Base-by-base conservation (phyloP, 441 rosid genomes). In the Aleurites moluccanus region DNA sequence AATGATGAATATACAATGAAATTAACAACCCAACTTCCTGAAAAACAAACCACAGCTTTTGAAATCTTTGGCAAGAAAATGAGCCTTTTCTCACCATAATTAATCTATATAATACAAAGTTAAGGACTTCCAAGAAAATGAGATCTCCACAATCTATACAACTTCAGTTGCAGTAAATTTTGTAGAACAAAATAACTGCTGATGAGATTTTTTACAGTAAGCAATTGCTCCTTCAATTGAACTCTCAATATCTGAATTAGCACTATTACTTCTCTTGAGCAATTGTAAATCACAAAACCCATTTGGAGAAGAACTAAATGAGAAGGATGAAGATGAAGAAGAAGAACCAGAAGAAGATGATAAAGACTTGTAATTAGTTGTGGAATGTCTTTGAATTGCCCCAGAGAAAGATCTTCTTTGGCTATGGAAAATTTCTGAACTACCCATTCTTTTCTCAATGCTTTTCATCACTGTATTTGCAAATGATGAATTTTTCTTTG, bases 211-310 rank as follows among this genome's bases (percentile, higher is more conserved):
- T 67, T 92, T 92, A 78, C 98, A 96, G 78, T 96, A 92, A 83
- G 93, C 97, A 79, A 96, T 92, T 3, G 99, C 99, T 76, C 91
- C 98, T 69, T 90, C 89, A 20, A 96, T 87, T 72, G 93, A 88
- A 74, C 83, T 83, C 74, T 93, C 98, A 9, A 85, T 73, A 80
- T 88, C 98, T 4, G 87, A 82, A 73, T 83, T 86, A 0, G 85
- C 86, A 50, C 91, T 88, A 74, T 84, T 86, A 77, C 92, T 89
- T 77, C 92, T 89, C 87, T 80, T 91, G 30, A 89, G 87, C 63
- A 79, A 64, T 75, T 85, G 86, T n/a, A 86, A 71, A 79, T 92
- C 92, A 40, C 82, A 77, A 61, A 75, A 76, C 61, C 85, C 90
- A 38, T 82, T 87, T 21, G 40, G 6, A 5, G 92, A 89, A 27